Conservation (phyloP, 2,329 filamentous ascomycete species). For the Lachnellula hyalina region DNA sequence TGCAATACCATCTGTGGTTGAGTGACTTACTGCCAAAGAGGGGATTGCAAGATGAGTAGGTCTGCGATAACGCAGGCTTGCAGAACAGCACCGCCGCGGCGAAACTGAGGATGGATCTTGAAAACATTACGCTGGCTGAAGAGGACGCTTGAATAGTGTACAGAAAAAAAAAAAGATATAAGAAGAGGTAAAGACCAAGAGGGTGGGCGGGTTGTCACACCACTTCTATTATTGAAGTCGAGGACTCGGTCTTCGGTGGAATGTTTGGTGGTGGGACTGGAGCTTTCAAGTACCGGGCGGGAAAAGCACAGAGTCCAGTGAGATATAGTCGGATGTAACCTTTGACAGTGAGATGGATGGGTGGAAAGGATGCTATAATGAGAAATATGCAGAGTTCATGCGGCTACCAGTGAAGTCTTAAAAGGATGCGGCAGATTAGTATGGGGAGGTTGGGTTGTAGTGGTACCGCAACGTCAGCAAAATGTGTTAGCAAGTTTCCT, state of each 20-base stretch:
- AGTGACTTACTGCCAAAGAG: slow-evolving; percentile 34
- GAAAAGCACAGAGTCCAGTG: neutral
- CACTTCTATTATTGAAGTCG: neutral
- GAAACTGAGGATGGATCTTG: slow-evolving; percentile 17
- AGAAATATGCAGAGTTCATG: slow-evolving; percentile 13
- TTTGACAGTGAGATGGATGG: neutral
- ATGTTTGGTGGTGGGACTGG: neutral
- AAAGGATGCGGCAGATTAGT: slow-evolving; percentile 17
- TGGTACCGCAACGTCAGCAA: neutral
- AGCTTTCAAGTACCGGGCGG: neutral
- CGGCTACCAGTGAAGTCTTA: slow-evolving; percentile 13
- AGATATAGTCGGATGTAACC: neutral
- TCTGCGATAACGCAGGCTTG: slow-evolving; percentile 38
- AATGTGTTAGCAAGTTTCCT: slow-evolving; percentile 2
- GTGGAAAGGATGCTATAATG: neutral
- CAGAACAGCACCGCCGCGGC: slow-evolving; percentile 18
- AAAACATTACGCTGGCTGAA: slow-evolving; percentile 23
- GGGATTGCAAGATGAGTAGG: slow-evolving; percentile 52
- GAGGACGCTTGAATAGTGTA: slow-evolving; percentile 11
- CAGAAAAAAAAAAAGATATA: slow-evolving; percentile 12
- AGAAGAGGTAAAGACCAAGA: neutral
- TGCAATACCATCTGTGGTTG: neutral
- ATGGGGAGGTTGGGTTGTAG: neutral
- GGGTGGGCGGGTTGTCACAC: neutral
- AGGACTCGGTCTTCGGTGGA: neutral